Base-by-base conservation (phyloP, 192 early-diverging fungal species). In the Globomyces pollinis-pini region DNA sequence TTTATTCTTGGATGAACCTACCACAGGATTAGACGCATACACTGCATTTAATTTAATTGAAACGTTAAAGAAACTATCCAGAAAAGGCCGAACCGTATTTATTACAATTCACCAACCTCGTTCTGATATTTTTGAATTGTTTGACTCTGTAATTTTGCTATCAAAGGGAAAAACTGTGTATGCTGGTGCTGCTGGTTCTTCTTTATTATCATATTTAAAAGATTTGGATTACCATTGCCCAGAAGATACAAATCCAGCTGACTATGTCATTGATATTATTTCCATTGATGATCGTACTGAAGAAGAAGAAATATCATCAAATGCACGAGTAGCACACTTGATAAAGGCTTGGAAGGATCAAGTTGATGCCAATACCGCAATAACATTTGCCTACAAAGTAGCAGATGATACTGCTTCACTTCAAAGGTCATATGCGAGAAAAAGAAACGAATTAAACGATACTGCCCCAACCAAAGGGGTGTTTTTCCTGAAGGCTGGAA, bases 21-120 rank as follows among this genome's bases (percentile, higher is more conserved):
- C 74, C 1, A 66, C 64, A 51, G 84, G 83, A 50, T 75, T 84
- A 76, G 81, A 84, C 38, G 76, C 80, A 0, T 68, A 79, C 24
- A 79, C 60, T 38, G 9, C 60, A 13, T 65, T 77, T 71, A 83
- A 85, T 61, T 81, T 90, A 18, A 74, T 87, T 0, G 45, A 49
- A n/a, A 49, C 45, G 12, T 69, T 79, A 21, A 64, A 68, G 3
- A 39, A 50, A 8, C 66, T 76, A 5, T 64, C 64, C 45, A 34
- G 65, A 38, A 38, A 60, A 44, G 65, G 64, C 26, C 63, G 74
- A 26, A 73, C 88, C 2, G 86, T 90, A 38, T 74, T 92, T 12
- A 78, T 90, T 64, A 86, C 89, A 1, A 91, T 96, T 58, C 93
- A 96, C 59, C 92, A 94, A 66, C 93, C 93, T 24, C 83, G 81